These are phyloP conservation scores for Fennellomyces sp. DNA, from an alignment of 371 early-diverging fungal species.

Conservation along the genomic window DNA sequence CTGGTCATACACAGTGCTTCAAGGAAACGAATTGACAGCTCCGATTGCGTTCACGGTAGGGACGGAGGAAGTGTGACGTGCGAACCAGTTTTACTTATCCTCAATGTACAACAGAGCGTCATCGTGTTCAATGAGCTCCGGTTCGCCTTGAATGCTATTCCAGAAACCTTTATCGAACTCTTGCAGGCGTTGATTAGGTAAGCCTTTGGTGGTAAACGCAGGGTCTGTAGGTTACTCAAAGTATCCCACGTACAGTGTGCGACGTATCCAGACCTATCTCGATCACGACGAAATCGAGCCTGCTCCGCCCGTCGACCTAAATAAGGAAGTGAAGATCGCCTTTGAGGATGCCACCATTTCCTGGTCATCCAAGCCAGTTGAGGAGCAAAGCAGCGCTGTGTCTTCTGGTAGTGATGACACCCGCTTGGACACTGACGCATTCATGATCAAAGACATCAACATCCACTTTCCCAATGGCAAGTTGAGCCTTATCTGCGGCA, in stretches of 20 bases:
- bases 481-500: constrained; percentile 62
- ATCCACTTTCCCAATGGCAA: constrained; percentile 59
- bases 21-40: constrained; percentile 61
- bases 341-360: constrained; percentile 53
- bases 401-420: constrained; percentile 14
- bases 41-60: constrained; percentile 64
- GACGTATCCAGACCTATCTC: constrained; percentile 75
- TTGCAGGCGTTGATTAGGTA: constrained; percentile 44
- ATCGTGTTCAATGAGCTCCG: constrained; percentile 59
- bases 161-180: constrained; percentile 54
- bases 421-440: constrained; percentile 30
- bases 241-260: constrained; percentile 24
- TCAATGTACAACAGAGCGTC: constrained; percentile 22
- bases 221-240: background rate
- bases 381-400: constrained; percentile 20
- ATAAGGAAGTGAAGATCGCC: constrained; percentile 45
- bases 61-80: background rate
- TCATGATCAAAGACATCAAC: constrained; percentile 50
- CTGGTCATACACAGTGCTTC: constrained; percentile 58
- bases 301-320: constrained; percentile 35
- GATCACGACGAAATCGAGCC: constrained; percentile 72
- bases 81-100: background rate
- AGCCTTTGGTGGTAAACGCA: background rate
- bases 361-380: constrained; percentile 20
- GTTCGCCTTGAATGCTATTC: constrained; percentile 58